phyloP scores from a whole-genome alignment of 306 rosid species.

The Dalbergia cochinchinensis region DNA sequence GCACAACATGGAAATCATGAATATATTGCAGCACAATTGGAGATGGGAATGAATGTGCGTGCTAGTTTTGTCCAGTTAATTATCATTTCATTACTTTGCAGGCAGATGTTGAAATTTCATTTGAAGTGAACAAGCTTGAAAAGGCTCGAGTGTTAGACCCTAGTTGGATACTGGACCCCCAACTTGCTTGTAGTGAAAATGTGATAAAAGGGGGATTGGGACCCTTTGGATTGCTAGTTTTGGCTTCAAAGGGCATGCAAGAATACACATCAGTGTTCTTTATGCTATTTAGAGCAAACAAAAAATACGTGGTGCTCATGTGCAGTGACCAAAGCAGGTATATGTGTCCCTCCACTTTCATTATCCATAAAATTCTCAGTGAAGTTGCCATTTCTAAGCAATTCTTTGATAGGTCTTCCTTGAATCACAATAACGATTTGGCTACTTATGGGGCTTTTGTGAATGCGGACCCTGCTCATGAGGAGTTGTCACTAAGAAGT shows the following conservation, averaged over 20 bases:
- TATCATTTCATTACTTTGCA: conserved; percentile 38
- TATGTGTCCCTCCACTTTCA: conserved; percentile 22
- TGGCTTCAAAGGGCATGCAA: conserved; percentile 69
- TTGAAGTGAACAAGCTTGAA: conserved; percentile 52
- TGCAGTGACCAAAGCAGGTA: conserved; percentile 58
- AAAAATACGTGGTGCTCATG: conserved; percentile 63
- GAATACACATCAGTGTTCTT: conserved; percentile 72
- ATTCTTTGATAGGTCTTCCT: conserved; percentile 49
- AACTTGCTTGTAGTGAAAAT: conserved; percentile 57
- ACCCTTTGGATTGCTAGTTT: conserved; percentile 72
- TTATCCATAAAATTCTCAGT: conserved; percentile 28
- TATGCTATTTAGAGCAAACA: conserved; percentile 52
- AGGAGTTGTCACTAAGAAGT: conserved; percentile 58
- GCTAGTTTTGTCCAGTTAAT: neutral
- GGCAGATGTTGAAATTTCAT: conserved; percentile 79
- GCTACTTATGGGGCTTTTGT: conserved; percentile 58
- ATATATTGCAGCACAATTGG: neutral
- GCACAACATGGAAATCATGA: conserved; percentile 22
- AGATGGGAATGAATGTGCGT: conserved; percentile 23
- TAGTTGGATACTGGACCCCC: conserved; percentile 61
- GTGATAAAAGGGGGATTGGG: conserved; percentile 59
- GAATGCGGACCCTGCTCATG: conserved; percentile 46
- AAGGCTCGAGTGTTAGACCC: conserved; percentile 58
- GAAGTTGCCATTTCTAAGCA: conserved; percentile 2
- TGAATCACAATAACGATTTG: conserved; percentile 46